A percentile compares a stretch with the other conserved stretches of the same genome.
Evolutionary conservation across 805 yeast species (phyloP).

Genomic region (Lachancea sp.): DNA sequence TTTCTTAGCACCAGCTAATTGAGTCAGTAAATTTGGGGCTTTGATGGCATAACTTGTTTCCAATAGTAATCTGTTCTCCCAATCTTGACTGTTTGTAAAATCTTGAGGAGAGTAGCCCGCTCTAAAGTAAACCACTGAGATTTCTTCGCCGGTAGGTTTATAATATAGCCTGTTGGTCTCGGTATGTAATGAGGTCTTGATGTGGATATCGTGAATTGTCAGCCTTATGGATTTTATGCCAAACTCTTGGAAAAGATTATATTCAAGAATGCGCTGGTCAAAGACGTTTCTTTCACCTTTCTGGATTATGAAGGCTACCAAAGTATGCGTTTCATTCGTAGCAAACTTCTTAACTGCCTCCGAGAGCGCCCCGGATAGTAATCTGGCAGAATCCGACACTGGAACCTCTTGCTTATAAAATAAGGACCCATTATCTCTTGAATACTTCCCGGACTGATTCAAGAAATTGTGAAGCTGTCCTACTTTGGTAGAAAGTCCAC

Average conservation of each 20-base stretch:
- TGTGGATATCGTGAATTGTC: slow-evolving; percentile 53
- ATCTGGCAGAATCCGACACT: slow-evolving; percentile 54
- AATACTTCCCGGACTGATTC: slow-evolving; percentile 54
- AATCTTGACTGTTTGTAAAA: slow-evolving; percentile 56
- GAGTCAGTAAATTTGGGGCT: slow-evolving; percentile 86
- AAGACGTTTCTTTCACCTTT: slow-evolving; percentile 81
- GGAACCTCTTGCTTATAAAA: slow-evolving; percentile 48
- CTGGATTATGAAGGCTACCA: slow-evolving; percentile 75
- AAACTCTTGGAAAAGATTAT: slow-evolving; percentile 48
- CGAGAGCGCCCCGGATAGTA: slow-evolving; percentile 64
- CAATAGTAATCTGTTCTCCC: slow-evolving; percentile 69
- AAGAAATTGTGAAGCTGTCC: slow-evolving; percentile 67
- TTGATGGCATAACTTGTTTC: slow-evolving; percentile 79
- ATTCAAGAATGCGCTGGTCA: slow-evolving; percentile 86
- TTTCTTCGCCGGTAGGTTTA: slow-evolving; percentile 54
- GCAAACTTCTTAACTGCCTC: slow-evolving; percentile 56
- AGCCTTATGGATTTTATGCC: slow-evolving; percentile 59
- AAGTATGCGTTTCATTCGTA: slow-evolving; percentile 21
- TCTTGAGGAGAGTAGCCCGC: slow-evolving; percentile 86
- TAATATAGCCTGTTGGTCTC: slow-evolving; percentile 45
- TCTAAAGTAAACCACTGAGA: slow-evolving; percentile 85
- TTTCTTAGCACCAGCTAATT: slow-evolving; percentile 88
- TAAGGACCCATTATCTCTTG: slow-evolving; percentile 33
- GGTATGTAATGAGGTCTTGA: slow-evolving; percentile 36
- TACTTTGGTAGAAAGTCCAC: slow-evolving; percentile 78